These are phyloP conservation scores for Termitomyces sp. DNA, from an alignment of 1,284 basidiomycete species.

Conservation along the genomic window DNA sequence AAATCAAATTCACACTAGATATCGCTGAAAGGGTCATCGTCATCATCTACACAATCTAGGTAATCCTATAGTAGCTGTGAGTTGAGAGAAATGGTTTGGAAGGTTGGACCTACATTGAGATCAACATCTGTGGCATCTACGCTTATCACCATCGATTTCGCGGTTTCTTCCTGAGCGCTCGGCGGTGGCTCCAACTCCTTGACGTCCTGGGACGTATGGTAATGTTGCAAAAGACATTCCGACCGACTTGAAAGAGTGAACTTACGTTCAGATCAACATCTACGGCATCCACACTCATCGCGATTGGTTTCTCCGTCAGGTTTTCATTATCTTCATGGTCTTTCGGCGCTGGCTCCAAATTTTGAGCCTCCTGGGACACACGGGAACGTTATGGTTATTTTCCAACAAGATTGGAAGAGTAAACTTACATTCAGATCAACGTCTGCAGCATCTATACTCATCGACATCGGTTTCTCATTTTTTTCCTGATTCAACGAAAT, in stretches of 20 bases:
- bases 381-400: neutral
- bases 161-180: neutral
- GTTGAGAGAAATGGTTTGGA: neutral
- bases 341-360: neutral
- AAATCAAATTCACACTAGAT: slow-evolving; percentile 19
- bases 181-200: neutral
- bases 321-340: neutral
- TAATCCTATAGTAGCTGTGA: slow-evolving; percentile 22
- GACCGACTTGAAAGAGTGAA: neutral
- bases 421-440: slow-evolving; percentile 10
- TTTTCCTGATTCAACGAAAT: neutral
- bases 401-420: neutral
- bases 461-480: neutral
- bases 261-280: slow-evolving; percentile 11
- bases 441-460: neutral
- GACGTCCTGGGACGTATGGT: neutral
- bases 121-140: slow-evolving; percentile 10
- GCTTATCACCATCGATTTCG: neutral
- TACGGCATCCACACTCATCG: slow-evolving; percentile 11
- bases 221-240: neutral
- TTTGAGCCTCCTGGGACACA: neutral
- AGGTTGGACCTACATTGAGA: slow-evolving; percentile 4
- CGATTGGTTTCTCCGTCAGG: neutral
- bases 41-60: slow-evolving; percentile 27
- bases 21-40: slow-evolving; percentile 26